Conservation (phyloP, 225 moss, liverwort and hornwort genomes). For the Sphagnum contortum region DNA sequence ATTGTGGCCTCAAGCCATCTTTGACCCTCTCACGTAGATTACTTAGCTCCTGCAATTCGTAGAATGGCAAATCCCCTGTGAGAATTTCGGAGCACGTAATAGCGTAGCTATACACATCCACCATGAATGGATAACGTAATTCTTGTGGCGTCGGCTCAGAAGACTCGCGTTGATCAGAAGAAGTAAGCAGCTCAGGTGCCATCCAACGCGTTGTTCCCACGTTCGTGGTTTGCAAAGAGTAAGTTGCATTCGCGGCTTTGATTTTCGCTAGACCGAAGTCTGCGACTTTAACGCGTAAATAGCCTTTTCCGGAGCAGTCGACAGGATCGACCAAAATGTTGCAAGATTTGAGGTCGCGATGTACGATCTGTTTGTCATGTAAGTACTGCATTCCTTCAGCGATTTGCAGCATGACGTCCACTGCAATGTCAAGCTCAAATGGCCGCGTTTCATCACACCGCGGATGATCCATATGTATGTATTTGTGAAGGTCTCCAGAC, state of each 20-base stretch:
- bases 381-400: constrained; percentile 19
- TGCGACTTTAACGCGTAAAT: constrained; percentile 8
- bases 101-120: constrained; percentile 12
- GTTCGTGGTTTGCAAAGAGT: background rate
- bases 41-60: accelerated
- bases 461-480: background rate
- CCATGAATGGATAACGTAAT: background rate
- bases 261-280: constrained; percentile 16
- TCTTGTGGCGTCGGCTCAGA: background rate
- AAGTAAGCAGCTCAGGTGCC: constrained; percentile 7
- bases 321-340: constrained; percentile 14
- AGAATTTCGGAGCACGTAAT: constrained; percentile 7
- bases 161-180: background rate
- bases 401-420: constrained; percentile 16
- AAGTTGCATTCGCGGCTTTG: background rate
- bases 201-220: constrained; percentile 8
- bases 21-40: background rate
- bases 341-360: constrained; percentile 13
- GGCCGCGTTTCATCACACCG: background rate
- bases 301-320: background rate
- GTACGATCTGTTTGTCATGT: constrained; percentile 7
- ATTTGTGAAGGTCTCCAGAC: background rate
- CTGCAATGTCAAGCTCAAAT: background rate
- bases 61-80: constrained; percentile 2
- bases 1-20: background rate